These are phyloP conservation scores for Annulohypoxylon nitens DNA, from an alignment of 495 filamentous ascomycete species.

Conservation along the genomic window DNA sequence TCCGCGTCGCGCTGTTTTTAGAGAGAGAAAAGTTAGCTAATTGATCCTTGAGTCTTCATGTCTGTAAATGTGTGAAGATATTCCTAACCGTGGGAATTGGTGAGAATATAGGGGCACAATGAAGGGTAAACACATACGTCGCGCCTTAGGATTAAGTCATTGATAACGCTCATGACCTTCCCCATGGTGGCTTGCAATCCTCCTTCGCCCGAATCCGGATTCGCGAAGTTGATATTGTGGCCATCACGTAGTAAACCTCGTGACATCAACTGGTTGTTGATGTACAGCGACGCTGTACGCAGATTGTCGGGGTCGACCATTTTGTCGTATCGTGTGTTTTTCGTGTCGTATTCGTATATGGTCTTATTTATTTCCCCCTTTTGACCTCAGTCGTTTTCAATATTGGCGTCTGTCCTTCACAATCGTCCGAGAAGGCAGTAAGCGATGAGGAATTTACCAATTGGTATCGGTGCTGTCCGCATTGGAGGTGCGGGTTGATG, in stretches of 20 bases:
- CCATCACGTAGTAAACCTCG: conserved; percentile 89
- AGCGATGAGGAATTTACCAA: conserved; percentile 17
- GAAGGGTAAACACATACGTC: conserved; percentile 70
- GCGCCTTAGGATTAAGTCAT: conserved; percentile 85
- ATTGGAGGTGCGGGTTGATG: conserved; percentile 29
- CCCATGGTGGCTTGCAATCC: conserved; percentile 79
- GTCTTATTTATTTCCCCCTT: not conserved
- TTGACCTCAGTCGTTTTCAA: not conserved
- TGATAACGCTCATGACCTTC: conserved; percentile 89
- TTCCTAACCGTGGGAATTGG: not conserved
- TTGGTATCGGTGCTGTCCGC: conserved; percentile 21
- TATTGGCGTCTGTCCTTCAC: not conserved
- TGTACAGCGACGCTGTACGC: conserved; percentile 89
- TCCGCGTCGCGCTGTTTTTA: conserved; percentile 82
- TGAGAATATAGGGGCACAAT: not conserved
- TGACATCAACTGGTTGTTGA: conserved; percentile 95
- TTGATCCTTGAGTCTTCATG: not conserved
- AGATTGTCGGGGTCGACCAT: conserved; percentile 85
- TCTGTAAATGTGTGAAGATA: not conserved
- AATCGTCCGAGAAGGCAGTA: conserved; percentile 6
- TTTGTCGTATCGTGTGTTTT: conserved; percentile 10
- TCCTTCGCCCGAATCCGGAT: conserved; percentile 75
- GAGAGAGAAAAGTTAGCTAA: conserved; percentile 20
- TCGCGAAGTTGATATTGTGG: conserved; percentile 85
- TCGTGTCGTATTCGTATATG: conserved; percentile 15